These are phyloP conservation scores for Coemansia sp. DNA, from an alignment of 192 early-diverging fungal species.

Conservation along the genomic window DNA sequence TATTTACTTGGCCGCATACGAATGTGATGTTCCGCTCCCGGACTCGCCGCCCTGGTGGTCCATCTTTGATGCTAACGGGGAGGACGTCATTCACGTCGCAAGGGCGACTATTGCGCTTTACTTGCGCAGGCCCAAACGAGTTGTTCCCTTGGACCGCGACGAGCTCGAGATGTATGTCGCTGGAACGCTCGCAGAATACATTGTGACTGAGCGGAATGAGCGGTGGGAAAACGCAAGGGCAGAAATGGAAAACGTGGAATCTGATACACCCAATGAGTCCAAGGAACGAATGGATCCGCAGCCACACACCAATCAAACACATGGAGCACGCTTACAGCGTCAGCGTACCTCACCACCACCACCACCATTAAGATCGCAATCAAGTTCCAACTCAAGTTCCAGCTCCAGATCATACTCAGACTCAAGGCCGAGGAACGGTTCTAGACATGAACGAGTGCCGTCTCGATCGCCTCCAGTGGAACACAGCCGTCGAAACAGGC, in stretches of 20 bases:
- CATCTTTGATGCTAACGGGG: slow-evolving; percentile 72
- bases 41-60: slow-evolving; percentile 81
- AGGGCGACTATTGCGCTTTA: slow-evolving; percentile 65
- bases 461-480: not conserved
- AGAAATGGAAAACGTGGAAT: not conserved
- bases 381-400: not conserved
- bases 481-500: not conserved
- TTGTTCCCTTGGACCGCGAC: slow-evolving; percentile 58
- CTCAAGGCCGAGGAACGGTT: not conserved
- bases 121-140: slow-evolving; percentile 46
- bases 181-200: slow-evolving; percentile 14
- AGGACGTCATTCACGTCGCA: slow-evolving; percentile 65
- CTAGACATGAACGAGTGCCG: not conserved
- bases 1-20: slow-evolving; percentile 78
- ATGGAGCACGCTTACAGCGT: too few species aligned
- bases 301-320: not conserved
- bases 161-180: slow-evolving; percentile 55
- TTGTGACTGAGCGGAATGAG: slow-evolving; percentile 11
- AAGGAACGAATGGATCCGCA: not conserved
- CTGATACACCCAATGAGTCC: not conserved
- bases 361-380: not conserved
- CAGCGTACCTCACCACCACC: too few species aligned
- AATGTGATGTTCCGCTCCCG: slow-evolving; percentile 67
- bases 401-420: not conserved
- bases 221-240: not conserved